Base-by-base conservation (phyloP, 306 rosid genomes). In the Oxytropis ochrocephala region DNA sequence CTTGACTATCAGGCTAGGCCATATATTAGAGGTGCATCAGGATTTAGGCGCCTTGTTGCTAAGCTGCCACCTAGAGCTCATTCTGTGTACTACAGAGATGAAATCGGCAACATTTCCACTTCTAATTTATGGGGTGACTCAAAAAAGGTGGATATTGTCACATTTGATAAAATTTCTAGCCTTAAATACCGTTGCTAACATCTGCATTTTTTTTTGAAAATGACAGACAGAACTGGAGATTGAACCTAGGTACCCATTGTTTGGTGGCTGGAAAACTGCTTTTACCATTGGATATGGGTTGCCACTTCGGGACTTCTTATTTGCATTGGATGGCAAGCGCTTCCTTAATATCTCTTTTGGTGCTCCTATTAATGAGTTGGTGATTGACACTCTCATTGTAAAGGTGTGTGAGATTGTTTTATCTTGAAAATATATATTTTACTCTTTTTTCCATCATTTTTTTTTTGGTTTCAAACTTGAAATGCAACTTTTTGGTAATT, bases 251-350 rank as follows among this genome's bases (percentile, higher is more conserved):
- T 95, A 85, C 84, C 97, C 99, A 51, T 62, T 95, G 82, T 85
- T 95, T 81, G 99, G 99, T 80, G 99, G 99, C 72, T 95, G 99
- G 99, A 89, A 78, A 81, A 84, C 88, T 71, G 78, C 95, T 50
- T 95, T 91, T 78, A 91, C 99, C 62, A 87, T 95, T 73, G 99
- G 99, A 68, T 95, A 91, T 68, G 79, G 96, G 64, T 73, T 95
- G 85, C 99, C 99, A 33, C 97, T 91, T 81, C 83, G 54, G 48
- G 97, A 95, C 76, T 95, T 89, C 83, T 67, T 95, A 33, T 95
- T 91, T 85, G 81, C 64, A 38, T 73, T 59, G 5, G 88, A 91
- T 75, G 97, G 92, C 71, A 91, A 87, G 74, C 91, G 92, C 55
- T 79, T 83, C 78, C 84, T 95, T 65, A 83, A 89, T 88, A 58